Conservation (phyloP, 768 basidiomycete genomes). For the Chlorophyllum brunneum region DNA sequence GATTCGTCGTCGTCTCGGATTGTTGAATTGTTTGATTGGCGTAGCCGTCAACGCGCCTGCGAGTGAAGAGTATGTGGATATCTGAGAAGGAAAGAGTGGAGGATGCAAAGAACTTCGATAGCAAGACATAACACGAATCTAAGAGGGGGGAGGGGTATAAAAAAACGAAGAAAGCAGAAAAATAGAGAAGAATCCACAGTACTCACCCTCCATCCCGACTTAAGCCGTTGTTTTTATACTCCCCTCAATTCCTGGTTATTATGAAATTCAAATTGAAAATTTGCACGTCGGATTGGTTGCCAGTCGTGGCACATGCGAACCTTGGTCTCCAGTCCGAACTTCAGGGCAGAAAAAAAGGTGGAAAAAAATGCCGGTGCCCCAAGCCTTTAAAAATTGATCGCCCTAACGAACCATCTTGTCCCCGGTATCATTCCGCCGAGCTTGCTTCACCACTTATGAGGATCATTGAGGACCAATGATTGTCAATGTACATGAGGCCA, state of each 20-base stretch:
- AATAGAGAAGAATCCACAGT: background rate
- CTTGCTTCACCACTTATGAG: background rate
- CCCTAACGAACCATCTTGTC: background rate
- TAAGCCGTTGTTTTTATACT: too few relatives aligned
- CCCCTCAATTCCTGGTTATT: too few relatives aligned
- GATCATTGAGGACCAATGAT: background rate
- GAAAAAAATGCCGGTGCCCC: background rate
- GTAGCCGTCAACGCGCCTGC: background rate
- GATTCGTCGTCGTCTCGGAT: conserved; percentile 4
- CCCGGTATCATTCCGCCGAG: background rate
- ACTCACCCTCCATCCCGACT: too few relatives aligned
- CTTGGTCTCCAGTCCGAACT: background rate
- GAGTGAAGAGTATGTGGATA: conserved; percentile 9
- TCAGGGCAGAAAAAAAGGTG: conserved; percentile 3
- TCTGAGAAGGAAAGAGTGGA: conserved; percentile 12
- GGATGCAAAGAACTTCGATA: conserved; percentile 9
- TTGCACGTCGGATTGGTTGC: too few relatives aligned
- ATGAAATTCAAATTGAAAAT: too few relatives aligned
- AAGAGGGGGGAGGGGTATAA: background rate
- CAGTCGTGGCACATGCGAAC: background rate
- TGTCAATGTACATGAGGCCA: background rate
- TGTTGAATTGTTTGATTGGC: background rate
- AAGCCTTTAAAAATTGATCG: background rate
- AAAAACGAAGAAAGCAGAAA: background rate
- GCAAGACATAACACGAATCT: background rate